phyloP scores from a whole-genome alignment of 192 early-diverging fungal genomes.

The Rhizophagus prolifer region DNA sequence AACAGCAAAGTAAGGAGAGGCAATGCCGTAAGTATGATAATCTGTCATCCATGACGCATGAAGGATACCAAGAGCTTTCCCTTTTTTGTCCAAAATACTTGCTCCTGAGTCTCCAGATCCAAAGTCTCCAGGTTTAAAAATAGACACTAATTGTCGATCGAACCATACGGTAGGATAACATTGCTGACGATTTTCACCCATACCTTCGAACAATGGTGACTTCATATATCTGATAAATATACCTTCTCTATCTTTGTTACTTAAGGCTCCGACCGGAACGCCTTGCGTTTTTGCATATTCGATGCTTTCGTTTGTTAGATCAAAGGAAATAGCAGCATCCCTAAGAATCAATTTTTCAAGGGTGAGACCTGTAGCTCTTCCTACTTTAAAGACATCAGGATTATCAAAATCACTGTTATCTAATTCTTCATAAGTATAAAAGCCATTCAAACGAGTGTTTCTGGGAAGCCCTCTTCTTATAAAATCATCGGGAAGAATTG shows the following conservation, averaged over 20 bases:
- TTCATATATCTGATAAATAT: conserved; percentile 11
- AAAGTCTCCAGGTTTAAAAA: background rate
- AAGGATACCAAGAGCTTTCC: too few species aligned
- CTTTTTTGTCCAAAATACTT: too few species aligned
- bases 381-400: conserved; percentile 12
- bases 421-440: conserved; percentile 4
- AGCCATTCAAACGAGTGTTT: conserved; percentile 6
- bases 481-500: background rate
- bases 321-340: background rate
- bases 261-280: background rate
- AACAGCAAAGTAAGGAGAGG: too few species aligned
- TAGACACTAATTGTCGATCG: conserved; percentile 7
- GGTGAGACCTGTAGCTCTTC: background rate
- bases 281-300: conserved; percentile 1
- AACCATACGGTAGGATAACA: conserved; percentile 18
- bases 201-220: background rate
- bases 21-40: too few species aligned
- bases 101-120: background rate
- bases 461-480: background rate
- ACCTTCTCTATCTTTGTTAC: background rate
- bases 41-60: too few species aligned
- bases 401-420: background rate
- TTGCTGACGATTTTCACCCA: background rate
- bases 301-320: conserved; percentile 10
- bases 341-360: conserved; percentile 8